phyloP scores from a whole-genome alignment of 2,329 filamentous ascomycete genomes.

The Cryoendolithus antarcticus region DNA sequence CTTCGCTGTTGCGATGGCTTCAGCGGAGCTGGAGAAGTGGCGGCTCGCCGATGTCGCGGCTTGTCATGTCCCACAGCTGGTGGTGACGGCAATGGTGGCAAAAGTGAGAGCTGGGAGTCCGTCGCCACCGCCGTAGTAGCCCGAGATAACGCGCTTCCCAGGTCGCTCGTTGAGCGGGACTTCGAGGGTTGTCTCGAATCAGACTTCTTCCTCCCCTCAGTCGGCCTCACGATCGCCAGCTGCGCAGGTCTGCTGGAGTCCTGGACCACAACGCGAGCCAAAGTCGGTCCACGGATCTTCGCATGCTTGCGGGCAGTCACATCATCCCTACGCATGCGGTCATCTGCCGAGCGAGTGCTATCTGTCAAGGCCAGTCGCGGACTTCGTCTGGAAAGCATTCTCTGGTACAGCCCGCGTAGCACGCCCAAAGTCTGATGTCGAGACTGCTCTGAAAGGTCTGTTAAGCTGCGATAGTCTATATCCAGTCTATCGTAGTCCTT shows the following conservation, averaged over 20 bases:
- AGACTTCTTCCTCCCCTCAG: slow-evolving; percentile 7
- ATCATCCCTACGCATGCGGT: neutral
- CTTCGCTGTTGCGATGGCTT: too few species aligned
- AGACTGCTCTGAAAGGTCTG: slow-evolving; percentile 32
- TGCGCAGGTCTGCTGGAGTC: slow-evolving; percentile 16
- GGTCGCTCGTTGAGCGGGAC: neutral
- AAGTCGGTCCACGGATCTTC: slow-evolving; percentile 11
- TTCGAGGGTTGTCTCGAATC: slow-evolving; percentile 1
- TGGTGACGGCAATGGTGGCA: too few species aligned
- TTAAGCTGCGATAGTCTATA: slow-evolving; percentile 33
- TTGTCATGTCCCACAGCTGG: too few species aligned
- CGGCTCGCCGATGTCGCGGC: too few species aligned
- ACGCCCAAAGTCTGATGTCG: slow-evolving; percentile 32
- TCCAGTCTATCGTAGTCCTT: slow-evolving; percentile 19
- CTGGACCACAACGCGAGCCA: slow-evolving; percentile 19
- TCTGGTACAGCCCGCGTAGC: slow-evolving; percentile 27
- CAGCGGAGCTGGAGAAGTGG: too few species aligned
- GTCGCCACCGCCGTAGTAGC: too few species aligned
- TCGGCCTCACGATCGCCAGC: slow-evolving; percentile 17
- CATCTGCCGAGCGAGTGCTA: neutral
- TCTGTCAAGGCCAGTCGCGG: neutral
- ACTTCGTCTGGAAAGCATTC: slow-evolving; percentile 5
- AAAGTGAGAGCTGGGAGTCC: too few species aligned
- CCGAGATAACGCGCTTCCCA: too few species aligned
- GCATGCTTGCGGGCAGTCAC: slow-evolving; percentile 4